Conservation (phyloP, 352 stramenopile genomes). For the Albugo laibachii region DNA sequence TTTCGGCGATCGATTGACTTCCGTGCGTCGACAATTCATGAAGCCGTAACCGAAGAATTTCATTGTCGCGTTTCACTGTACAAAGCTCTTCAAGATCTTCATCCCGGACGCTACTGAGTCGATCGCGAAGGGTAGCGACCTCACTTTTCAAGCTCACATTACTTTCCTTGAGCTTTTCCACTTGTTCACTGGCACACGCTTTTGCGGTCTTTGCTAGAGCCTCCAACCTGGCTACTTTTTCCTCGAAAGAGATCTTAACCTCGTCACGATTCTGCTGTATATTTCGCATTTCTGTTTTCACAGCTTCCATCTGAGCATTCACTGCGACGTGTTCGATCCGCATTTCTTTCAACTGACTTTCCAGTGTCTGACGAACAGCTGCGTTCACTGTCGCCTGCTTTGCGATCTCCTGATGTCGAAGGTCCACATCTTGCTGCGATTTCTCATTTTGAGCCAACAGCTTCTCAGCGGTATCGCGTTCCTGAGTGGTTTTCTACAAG, state of each 20-base stretch:
- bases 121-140: conserved; percentile 36
- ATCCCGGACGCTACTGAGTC: conserved; percentile 26
- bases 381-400: conserved; percentile 36
- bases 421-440: conserved; percentile 24
- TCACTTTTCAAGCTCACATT: conserved; percentile 58
- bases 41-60: conserved; percentile 45
- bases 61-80: conserved; percentile 41
- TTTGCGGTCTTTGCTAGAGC: conserved; percentile 19
- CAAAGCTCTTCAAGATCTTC: conserved; percentile 48
- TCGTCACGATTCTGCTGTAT: conserved; percentile 19
- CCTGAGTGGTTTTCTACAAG: not conserved
- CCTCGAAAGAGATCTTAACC: no score
- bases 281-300: conserved; percentile 47
- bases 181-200: conserved; percentile 14
- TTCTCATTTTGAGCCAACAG: conserved; percentile 15
- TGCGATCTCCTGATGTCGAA: conserved; percentile 24
- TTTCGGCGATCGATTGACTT: conserved; percentile 40
- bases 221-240: conserved; percentile 15
- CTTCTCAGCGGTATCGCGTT: not conserved
- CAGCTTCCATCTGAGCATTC: conserved; percentile 57
- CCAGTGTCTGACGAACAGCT: conserved; percentile 12
- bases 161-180: conserved; percentile 43
- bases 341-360: conserved; percentile 46
- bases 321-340: conserved; percentile 51
- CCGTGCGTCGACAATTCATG: conserved; percentile 43